Evolutionary conservation across 345 rosid genomes (phyloP), one percentile per base, ranked within the genome.

Genomic region (Durio zibethinus): DNA sequence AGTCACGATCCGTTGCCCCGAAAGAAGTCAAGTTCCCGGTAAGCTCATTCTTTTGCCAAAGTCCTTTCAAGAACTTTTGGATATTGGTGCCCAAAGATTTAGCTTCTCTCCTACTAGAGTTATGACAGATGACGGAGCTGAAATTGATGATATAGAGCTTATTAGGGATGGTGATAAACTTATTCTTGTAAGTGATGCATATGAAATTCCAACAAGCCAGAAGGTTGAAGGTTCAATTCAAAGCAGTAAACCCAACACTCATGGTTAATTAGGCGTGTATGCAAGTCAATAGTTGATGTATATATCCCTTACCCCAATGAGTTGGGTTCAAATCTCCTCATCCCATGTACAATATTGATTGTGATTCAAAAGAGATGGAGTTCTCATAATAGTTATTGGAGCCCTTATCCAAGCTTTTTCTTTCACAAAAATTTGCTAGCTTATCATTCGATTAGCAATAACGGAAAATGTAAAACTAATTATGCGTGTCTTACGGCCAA

Each of bases 101-200:
- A 90, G 89, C 14, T 76, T 84, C 66, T 40, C 65, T 7, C 77
- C 91, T 40, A 81, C 83, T 64, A 95, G 82, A 82, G 82, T 95
- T 74, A 75, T 86, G 10, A 86, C 84, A 16, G 83, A 82, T 79
- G 90, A 86, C 35, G 94, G 95, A 59, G 93, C 95, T 9, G 92
- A 90, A 81, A 86, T 95, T 60, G 97, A 95, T 36, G 92, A 90
- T 43, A 82, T 95, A 36, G 87, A 88, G 21, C 81, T 90, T 48
- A 65, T 93, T 25, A 87, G 98, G 84, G 98, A 93, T 78, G 98
- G 94, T 6, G 98, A 95, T 81, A 84, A 84, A 82, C 90, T 95
- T 52, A 14, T 89, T 78, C 82, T 95, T 68, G 82, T 81, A 25
- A 84, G 86, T 56, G 80, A 57, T 29, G 66, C 9, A 72, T n/a